A percentile compares a stretch with the other conserved stretches of the same genome.
These are phyloP conservation scores for Zychaea mexicana DNA, from an alignment of 371 early-diverging fungal species.

Conservation along the genomic window DNA sequence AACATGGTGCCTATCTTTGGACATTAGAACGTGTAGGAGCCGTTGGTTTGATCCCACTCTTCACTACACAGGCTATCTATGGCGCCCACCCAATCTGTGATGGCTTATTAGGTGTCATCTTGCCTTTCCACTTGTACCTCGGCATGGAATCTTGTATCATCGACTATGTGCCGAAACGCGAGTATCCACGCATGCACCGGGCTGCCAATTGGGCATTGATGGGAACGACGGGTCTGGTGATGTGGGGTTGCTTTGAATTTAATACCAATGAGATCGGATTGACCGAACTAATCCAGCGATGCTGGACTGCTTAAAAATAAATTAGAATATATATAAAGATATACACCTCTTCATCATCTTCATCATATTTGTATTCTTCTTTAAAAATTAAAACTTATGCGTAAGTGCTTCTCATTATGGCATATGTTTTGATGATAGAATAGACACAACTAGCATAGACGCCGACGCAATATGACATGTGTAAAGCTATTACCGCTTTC, in stretches of 20 bases:
- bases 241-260: slow-evolving; percentile 93
- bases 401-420: too few species aligned
- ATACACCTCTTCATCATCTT: not conserved
- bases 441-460: too few species aligned
- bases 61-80: slow-evolving; percentile 72
- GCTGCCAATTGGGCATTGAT: slow-evolving; percentile 63
- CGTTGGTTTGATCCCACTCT: slow-evolving; percentile 74
- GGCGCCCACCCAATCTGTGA: slow-evolving; percentile 88
- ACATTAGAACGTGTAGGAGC: slow-evolving; percentile 78
- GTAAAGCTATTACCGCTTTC: too few species aligned
- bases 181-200: slow-evolving; percentile 64
- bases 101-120: slow-evolving; percentile 82
- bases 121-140: slow-evolving; percentile 89
- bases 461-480: too few species aligned
- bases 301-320: slow-evolving; percentile 72
- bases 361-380: not conserved
- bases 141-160: slow-evolving; percentile 71
- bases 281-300: slow-evolving; percentile 78
- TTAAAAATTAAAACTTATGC: not conserved
- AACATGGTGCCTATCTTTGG: slow-evolving; percentile 44
- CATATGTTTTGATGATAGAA: too few species aligned
- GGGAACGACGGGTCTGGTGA: slow-evolving; percentile 65
- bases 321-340: not conserved
- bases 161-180: slow-evolving; percentile 85
- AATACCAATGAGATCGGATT: slow-evolving; percentile 96